Base-by-base conservation (phyloP, 2,329 filamentous ascomycete genomes). In the Fusarium anthophilum region DNA sequence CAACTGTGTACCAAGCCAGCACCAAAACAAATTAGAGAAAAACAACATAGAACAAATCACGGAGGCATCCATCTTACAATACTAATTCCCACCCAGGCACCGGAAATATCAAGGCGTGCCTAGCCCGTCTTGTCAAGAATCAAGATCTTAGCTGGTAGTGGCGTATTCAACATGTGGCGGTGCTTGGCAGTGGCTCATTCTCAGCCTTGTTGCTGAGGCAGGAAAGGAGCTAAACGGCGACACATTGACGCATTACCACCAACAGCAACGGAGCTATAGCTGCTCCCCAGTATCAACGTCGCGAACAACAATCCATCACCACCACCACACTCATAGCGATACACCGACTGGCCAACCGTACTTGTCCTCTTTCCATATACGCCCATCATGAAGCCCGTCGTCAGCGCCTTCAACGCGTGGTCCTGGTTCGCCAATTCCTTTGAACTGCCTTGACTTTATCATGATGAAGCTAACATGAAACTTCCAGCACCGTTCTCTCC, bases 321-420 rank as follows among this genome's bases (percentile, higher is more conserved):
- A 38, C 48, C 47, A 41, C 45, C 57, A 55, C 26, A 15, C 45
- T 22, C 37, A 26, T 53, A 57, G 41, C 72, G 51, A 55, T 47
- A 45, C 28, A 26, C 20, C 45, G 32, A 48, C 55, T 50, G 32
- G 30, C 47, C 35, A 56, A 37, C 8, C 28, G 20, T 39, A 35
- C 17, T 12, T 26, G 43, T 43, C 26, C n/a, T 45, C 38, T 66
- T 66, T 15, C 35, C 53, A 14, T 32, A 61, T 22, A 22, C 51
- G 66, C 64, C 83, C 86, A 90, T 80, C 81, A 98, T 98, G 95
- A 98, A 98, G 92, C 95, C 96, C 77, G 87, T 98, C 81, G 94
- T 98, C 78, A 93, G 94, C 81, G 92, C 94, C 76, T 90, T 95
- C 86, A 95, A 97, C 86, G 96, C 95, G 80, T 98, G 95, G 95